Evolutionary conservation across 345 rosid genomes (phyloP), one percentile per base, ranked within the genome.

Genomic region (Acer saccharum): DNA sequence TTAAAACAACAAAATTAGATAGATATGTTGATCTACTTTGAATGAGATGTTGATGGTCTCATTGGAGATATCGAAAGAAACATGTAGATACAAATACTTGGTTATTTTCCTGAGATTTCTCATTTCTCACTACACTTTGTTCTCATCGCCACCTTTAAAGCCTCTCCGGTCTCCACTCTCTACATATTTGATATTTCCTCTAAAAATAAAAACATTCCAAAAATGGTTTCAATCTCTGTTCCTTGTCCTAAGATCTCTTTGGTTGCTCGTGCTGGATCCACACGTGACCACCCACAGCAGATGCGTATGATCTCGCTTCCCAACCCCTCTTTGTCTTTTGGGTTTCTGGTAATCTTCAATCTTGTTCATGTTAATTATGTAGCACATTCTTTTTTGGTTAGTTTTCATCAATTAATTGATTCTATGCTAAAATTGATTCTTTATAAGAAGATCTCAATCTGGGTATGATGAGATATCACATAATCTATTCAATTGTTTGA

Each of bases 161-260:
- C 50, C 12, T 46, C 27, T 25, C 27, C 27, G 27, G 2, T 46
- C 13, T 44, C 48, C 48, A 41, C 50, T 7, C 50, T 46, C 50
- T 10, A 43, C 46, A 43, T 43, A 43, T 7, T 32, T 4, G 35
- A 32, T 32, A 32, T 32, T 32, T 32, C 35, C 35, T 32, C 35
- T 0, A 41, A 41, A 41, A 41, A 5, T 4, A 7, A 8, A 43
- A 43, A 43, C 46, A 43, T 43, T 43, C 35, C 35, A 32, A 32
- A 21, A 71, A 94, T 94, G 98, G 90, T 92, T 20, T 86, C 94
- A 43, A 78, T 81, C 65, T 82, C 92, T 0, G 83, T 87, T 68
- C 91, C 98, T 25, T 88, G 86, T 80, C 89, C 94, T 65, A 94
- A 92, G 79, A 83, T 90, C 75, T 83, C 86, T 76, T 75, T 83